Percentiles rank a stretch among this genome's conserved stretches.
phyloP scores from a whole-genome alignment of 306 rosid genomes.

The Ziziphus jujuba region DNA sequence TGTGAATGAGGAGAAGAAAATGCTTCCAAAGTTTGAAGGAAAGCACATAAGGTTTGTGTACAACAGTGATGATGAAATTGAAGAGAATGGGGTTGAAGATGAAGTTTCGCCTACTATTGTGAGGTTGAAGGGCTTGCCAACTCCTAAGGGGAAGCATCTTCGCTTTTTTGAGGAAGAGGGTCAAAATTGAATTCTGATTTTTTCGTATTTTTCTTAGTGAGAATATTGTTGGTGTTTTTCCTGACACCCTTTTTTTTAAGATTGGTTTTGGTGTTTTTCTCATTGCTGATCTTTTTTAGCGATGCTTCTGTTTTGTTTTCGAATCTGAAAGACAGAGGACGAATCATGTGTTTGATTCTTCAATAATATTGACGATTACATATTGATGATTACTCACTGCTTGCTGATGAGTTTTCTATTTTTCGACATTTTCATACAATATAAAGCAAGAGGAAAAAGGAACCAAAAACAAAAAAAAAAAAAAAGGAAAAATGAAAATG shows the following conservation, averaged over 20 bases:
- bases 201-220: conserved; percentile 5
- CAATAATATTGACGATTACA: too few relatives aligned
- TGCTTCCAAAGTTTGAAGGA: conserved; percentile 52
- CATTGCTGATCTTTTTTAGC: background rate
- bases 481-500: too few relatives aligned
- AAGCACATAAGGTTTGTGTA: conserved; percentile 80
- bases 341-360: too few relatives aligned
- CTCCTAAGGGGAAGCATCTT: conserved; percentile 85
- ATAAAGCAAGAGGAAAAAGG: too few relatives aligned
- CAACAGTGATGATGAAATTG: conserved; percentile 77
- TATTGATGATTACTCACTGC: too few relatives aligned
- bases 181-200: background rate
- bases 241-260: conserved; percentile 36
- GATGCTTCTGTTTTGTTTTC: background rate
- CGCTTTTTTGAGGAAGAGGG: conserved; percentile 59
- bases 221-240: conserved; percentile 22
- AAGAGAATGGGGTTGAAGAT: conserved; percentile 42
- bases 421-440: too few relatives aligned
- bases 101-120: conserved; percentile 37
- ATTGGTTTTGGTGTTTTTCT: background rate
- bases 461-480: too few relatives aligned
- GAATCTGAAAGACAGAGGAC: too few relatives aligned
- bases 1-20: conserved; percentile 47
- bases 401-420: too few relatives aligned
- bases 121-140: conserved; percentile 74